Evolutionary conservation across 352 stramenopile genomes (phyloP).

Genomic region (Phytopythium helicoides): DNA sequence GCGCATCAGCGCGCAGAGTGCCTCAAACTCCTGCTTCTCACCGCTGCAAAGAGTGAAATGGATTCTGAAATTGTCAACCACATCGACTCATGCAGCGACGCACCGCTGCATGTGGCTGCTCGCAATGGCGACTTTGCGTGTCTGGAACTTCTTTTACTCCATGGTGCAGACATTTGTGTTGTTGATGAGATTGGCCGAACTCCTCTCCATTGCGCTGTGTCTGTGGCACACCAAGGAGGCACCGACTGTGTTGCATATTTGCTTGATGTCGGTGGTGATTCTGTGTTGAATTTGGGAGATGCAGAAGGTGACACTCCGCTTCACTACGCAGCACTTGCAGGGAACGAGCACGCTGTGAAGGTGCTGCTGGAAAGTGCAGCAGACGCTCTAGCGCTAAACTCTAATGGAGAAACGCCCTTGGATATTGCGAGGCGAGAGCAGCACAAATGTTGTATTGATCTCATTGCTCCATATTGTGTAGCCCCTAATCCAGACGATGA

Average conservation of each 20-base stretch:
- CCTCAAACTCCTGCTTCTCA: constrained; percentile 57
- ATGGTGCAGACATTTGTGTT: constrained; percentile 80
- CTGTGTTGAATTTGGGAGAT: constrained; percentile 75
- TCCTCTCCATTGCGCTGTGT: constrained; percentile 71
- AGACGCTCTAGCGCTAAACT: constrained; percentile 59
- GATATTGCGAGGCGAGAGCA: constrained; percentile 56
- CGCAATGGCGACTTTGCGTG: constrained; percentile 67
- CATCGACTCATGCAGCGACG: constrained; percentile 78
- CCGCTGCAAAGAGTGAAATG: constrained; percentile 83
- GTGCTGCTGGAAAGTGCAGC: constrained; percentile 75
- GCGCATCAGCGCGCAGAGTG: constrained; percentile 58
- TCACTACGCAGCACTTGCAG: constrained; percentile 68
- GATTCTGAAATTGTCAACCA: constrained; percentile 87
- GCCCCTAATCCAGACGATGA: neutral
- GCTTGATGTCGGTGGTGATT: constrained; percentile 80
- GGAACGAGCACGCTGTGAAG: constrained; percentile 62
- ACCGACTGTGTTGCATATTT: constrained; percentile 78
- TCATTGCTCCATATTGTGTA: constrained; percentile 58
- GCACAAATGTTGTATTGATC: constrained; percentile 39
- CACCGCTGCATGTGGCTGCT: constrained; percentile 75
- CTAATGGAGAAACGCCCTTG: constrained; percentile 59
- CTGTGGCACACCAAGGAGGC: constrained; percentile 30
- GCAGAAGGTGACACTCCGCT: constrained; percentile 73
- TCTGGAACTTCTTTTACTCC: constrained; percentile 70
- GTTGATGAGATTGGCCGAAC: constrained; percentile 80